Conservation (phyloP, 768 basidiomycete species). For the Clavulina sp. region DNA sequence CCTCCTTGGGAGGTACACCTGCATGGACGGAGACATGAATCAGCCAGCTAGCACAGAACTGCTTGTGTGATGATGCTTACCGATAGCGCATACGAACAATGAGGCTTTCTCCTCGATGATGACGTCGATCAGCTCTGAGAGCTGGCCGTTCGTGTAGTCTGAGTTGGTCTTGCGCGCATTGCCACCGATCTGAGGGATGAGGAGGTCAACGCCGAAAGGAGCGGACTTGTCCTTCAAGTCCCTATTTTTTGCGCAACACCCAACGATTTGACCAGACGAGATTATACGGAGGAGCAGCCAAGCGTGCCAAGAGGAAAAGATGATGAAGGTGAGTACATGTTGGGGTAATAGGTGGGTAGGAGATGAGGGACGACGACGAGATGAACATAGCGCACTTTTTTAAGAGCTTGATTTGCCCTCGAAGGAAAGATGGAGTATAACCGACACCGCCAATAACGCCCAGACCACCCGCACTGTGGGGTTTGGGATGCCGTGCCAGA, state of each 20-base stretch:
- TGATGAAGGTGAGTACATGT: no score
- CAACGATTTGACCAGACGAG: conserved; percentile 21
- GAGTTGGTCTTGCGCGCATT: conserved; percentile 81
- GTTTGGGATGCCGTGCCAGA: background rate
- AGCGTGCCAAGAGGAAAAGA: no score
- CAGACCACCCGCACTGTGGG: conserved; percentile 63
- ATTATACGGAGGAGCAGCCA: conserved; percentile 12
- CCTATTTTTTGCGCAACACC: conserved; percentile 61
- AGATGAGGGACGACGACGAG: background rate
- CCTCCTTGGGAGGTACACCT: conserved; percentile 70
- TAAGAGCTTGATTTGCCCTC: conserved; percentile 41
- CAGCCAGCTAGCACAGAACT: background rate
- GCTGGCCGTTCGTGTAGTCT: conserved; percentile 79
- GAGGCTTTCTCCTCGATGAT: conserved; percentile 81
- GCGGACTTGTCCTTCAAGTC: conserved; percentile 54
- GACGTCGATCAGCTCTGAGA: conserved; percentile 68
- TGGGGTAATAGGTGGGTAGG: background rate
- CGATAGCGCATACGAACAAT: conserved; percentile 78
- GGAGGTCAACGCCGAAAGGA: conserved; percentile 83
- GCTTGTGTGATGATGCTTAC: background rate
- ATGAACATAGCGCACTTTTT: no score
- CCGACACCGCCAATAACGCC: conserved; percentile 87
- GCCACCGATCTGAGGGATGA: conserved; percentile 75
- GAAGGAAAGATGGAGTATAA: conserved; percentile 66
- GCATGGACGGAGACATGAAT: conserved; percentile 22